Evolutionary conservation across 345 rosid species (phyloP).

Genomic region (Aquilaria yunnanensis): DNA sequence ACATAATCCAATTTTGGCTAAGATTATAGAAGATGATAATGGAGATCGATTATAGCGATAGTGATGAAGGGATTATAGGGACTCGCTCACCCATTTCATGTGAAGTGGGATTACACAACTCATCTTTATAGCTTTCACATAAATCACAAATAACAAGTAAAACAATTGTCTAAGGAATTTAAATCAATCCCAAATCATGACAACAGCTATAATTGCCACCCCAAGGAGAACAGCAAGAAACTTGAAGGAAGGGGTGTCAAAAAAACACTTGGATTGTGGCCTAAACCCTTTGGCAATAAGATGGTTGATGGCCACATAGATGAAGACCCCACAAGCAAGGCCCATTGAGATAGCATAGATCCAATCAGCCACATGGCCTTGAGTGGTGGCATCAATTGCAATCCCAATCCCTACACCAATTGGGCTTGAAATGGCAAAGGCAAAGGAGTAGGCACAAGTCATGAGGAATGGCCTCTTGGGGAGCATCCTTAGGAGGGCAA

Average conservation of each 20-base stretch:
- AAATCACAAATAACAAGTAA: background rate
- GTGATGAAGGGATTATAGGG: too few relatives aligned
- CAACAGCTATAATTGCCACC: conserved; percentile 58
- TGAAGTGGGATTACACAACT: background rate
- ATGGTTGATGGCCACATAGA: conserved; percentile 77
- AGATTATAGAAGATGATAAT: too few relatives aligned
- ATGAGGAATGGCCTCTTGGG: conserved; percentile 72
- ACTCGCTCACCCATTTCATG: too few relatives aligned
- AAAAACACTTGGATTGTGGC: conserved; percentile 41
- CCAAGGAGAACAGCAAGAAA: conserved; percentile 70
- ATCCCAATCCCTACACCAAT: conserved; percentile 82
- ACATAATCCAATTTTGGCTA: too few relatives aligned
- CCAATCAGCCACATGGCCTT: conserved; percentile 66
- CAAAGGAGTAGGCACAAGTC: conserved; percentile 58
- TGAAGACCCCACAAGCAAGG: conserved; percentile 79
- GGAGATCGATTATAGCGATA: too few relatives aligned
- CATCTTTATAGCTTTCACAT: background rate
- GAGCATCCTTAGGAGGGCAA: conserved; percentile 67
- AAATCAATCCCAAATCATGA: conserved; percentile 72
- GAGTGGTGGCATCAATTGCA: conserved; percentile 69
- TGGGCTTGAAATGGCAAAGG: conserved; percentile 76
- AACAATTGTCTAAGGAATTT: background rate
- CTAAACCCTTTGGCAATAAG: conserved; percentile 74
- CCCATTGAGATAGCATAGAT: conserved; percentile 72
- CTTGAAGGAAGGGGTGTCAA: conserved; percentile 63